Percentiles rank a stretch among this genome's conserved stretches.
Evolutionary conservation across 2,329 filamentous ascomycete species (phyloP).

Genomic region (Davidsoniella australis): DNA sequence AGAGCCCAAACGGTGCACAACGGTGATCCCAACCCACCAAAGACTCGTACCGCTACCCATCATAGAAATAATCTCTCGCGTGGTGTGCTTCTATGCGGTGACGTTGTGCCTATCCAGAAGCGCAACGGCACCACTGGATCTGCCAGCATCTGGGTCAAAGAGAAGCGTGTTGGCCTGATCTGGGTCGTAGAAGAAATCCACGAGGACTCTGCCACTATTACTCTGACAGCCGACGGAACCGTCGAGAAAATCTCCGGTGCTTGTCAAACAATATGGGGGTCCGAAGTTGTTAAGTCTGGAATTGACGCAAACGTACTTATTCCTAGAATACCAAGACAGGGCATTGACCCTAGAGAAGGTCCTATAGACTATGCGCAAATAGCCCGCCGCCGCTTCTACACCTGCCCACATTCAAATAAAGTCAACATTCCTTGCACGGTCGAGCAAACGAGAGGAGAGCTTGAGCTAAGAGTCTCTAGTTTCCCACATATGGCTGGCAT

Average conservation of each 20-base stretch:
- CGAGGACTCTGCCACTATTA: slow-evolving; percentile 70
- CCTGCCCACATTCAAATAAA: slow-evolving; percentile 58
- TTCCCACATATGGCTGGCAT: slow-evolving; percentile 97
- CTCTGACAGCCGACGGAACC: slow-evolving; percentile 59
- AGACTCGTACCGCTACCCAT: slow-evolving; percentile 37
- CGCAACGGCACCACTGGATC: slow-evolving; percentile 82
- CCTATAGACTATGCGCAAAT: slow-evolving; percentile 66
- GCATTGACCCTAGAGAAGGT: slow-evolving; percentile 50
- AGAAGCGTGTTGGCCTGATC: slow-evolving; percentile 82
- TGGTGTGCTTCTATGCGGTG: slow-evolving; percentile 82
- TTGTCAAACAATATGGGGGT: slow-evolving; percentile 74
- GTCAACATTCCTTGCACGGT: slow-evolving; percentile 75
- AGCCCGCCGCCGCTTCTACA: slow-evolving; percentile 59
- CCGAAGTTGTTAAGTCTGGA: slow-evolving; percentile 46
- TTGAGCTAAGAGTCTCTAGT: slow-evolving; percentile 70
- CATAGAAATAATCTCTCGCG: slow-evolving; percentile 62
- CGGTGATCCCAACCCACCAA: slow-evolving; percentile 35
- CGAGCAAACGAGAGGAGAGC: slow-evolving; percentile 50
- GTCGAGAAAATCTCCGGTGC: slow-evolving; percentile 57
- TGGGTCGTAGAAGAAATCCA: slow-evolving; percentile 98
- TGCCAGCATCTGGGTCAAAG: slow-evolving; percentile 95
- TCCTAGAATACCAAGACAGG: slow-evolving; percentile 64
- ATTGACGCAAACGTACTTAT: slow-evolving; percentile 64
- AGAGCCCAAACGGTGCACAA: slow-evolving; percentile 49
- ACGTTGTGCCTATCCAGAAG: slow-evolving; percentile 96